A percentile compares a stretch with the other conserved stretches of the same genome.
These are phyloP conservation scores for Rhododendron griersonianum DNA, from an alignment of 148 eudicot genomes.

Conservation along the genomic window DNA sequence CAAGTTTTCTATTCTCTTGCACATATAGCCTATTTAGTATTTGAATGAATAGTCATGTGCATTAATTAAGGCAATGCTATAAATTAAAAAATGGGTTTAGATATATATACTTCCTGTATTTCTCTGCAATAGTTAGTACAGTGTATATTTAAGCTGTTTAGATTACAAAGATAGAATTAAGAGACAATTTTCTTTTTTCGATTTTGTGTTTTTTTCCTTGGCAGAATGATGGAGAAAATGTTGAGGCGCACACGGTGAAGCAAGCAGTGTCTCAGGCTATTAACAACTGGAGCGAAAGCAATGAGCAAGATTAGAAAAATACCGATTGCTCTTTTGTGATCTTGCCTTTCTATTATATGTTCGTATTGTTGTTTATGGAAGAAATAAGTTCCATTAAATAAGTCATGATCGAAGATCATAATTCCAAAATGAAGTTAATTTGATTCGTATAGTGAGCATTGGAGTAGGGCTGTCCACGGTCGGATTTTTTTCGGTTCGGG, in stretches of 20 bases:
- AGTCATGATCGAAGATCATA: slow-evolving; percentile 8
- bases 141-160: not conserved
- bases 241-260: slow-evolving; percentile 55
- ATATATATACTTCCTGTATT: not conserved
- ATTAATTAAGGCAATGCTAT: no score
- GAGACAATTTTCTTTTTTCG: not conserved
- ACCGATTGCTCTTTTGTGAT: not conserved
- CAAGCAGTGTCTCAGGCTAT: slow-evolving; percentile 64
- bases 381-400: not conserved
- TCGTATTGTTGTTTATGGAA: not conserved
- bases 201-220: not conserved
- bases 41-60: not conserved
- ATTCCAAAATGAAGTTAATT: not conserved
- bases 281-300: slow-evolving; percentile 52
- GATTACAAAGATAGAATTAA: not conserved
- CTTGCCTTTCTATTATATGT: not conserved
- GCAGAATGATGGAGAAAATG: slow-evolving; percentile 52
- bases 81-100: no score
- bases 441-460: not conserved
- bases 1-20: not conserved
- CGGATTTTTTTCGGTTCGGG: no score
- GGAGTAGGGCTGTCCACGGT: no score
- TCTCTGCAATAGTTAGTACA: not conserved
- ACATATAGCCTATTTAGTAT: not conserved
- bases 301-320: slow-evolving; percentile 11